Evolutionary conservation across 257 asterid species (phyloP).

Genomic region (Rehmannia glutinosa): DNA sequence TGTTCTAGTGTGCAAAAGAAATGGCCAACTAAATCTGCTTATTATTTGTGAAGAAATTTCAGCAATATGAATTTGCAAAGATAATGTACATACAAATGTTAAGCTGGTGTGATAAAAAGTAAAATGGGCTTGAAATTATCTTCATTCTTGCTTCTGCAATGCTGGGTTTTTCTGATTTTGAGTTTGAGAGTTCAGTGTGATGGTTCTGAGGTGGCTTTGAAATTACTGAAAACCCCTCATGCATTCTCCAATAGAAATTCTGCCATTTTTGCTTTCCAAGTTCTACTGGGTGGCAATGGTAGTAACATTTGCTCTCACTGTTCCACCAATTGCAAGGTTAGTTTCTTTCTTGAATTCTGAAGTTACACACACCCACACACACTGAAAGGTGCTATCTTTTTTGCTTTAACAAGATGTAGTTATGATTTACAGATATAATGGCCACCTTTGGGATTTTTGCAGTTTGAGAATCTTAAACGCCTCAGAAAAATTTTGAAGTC

Average conservation of each 20-base stretch:
- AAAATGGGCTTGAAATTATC: slow-evolving; percentile 35
- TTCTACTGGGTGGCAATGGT: slow-evolving; percentile 37
- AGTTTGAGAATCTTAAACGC: no score
- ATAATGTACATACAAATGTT: slow-evolving; percentile 5
- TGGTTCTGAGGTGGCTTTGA: slow-evolving; percentile 39
- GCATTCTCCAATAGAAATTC: slow-evolving; percentile 51
- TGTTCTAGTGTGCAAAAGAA: not conserved
- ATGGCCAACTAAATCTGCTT: not conserved
- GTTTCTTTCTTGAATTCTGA: slow-evolving; percentile 17
- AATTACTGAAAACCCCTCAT: slow-evolving; percentile 61
- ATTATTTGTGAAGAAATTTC: not conserved
- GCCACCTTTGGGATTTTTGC: not conserved
- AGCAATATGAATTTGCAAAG: not conserved
- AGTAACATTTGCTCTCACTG: slow-evolving; percentile 40
- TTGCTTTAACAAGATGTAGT: not conserved
- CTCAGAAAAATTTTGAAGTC: not conserved
- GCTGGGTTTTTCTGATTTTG: slow-evolving; percentile 34
- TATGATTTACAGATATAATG: not conserved
- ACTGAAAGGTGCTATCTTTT: slow-evolving; percentile 10
- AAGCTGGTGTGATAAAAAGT: not conserved
- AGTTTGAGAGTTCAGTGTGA: slow-evolving; percentile 26
- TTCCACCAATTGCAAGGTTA: slow-evolving; percentile 76
- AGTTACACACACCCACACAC: not conserved
- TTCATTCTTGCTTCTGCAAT: slow-evolving; percentile 34
- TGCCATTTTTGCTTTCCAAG: slow-evolving; percentile 57